A percentile compares a stretch with the other conserved stretches of the same genome.
Evolutionary conservation across 495 filamentous ascomycete species (phyloP).

Genomic region (Glarea lozoyensis): DNA sequence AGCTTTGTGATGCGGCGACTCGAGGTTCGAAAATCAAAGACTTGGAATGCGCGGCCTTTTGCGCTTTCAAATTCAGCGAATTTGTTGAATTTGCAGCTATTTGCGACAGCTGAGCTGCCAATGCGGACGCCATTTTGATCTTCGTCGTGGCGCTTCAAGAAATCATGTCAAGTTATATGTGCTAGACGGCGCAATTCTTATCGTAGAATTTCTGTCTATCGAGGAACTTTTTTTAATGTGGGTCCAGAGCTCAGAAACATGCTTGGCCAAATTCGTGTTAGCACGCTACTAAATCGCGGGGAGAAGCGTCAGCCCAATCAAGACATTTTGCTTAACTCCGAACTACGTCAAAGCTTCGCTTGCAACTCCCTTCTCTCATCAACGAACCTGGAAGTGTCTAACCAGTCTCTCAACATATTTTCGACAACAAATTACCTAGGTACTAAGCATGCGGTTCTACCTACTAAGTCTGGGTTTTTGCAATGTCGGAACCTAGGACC

Average conservation of each 20-base stretch:
- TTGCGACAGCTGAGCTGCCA: constrained; percentile 71
- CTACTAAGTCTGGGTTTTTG: constrained; percentile 1
- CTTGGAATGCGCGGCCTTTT: constrained; percentile 80
- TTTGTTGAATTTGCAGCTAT: constrained; percentile 70
- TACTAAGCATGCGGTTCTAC: no score
- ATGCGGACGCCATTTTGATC: constrained; percentile 67
- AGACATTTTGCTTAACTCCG: no score
- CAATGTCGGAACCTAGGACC: constrained; percentile 17
- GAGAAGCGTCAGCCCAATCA: no score
- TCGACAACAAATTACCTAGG: no score
- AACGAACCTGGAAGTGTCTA: no score
- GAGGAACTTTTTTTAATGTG: constrained; percentile 4
- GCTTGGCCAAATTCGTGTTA: not conserved
- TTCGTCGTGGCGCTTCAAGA: no score
- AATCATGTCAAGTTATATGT: no score
- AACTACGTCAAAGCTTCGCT: no score
- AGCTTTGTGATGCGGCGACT: constrained; percentile 75
- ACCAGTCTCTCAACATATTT: no score
- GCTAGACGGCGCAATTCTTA: constrained; percentile 4
- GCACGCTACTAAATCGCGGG: no score
- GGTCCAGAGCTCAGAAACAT: not conserved
- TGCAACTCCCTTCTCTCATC: no score
- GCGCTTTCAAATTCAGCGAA: constrained; percentile 78
- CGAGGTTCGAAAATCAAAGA: constrained; percentile 83
- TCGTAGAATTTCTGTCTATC: not conserved